Percentiles rank a stretch among this genome's conserved stretches.
These are phyloP conservation scores for Sugiyamaella boreocaroliniensis DNA, from an alignment of 805 yeast genomes.

Conservation along the genomic window DNA sequence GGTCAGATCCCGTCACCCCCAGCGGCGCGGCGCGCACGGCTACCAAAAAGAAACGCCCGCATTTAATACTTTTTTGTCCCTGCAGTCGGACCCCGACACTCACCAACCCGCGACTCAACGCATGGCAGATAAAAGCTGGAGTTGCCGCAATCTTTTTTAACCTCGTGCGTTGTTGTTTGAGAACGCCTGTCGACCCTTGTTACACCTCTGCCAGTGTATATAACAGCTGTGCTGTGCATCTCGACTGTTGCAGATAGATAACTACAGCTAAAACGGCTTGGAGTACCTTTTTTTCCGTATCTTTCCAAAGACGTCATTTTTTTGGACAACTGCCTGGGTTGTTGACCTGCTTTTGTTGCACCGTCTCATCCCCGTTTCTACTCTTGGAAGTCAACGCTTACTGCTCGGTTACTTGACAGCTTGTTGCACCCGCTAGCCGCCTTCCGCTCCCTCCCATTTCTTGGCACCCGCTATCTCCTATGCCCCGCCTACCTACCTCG, in stretches of 20 bases:
- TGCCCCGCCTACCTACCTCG: neutral
- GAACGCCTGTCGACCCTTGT: neutral
- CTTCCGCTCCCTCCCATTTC: too few species aligned
- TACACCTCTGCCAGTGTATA: neutral
- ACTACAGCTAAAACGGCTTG: too few species aligned
- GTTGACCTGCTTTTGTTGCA: too few species aligned
- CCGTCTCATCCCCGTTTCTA: too few species aligned
- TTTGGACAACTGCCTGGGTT: too few species aligned
- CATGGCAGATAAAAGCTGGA: neutral
- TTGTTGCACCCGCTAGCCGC: too few species aligned
- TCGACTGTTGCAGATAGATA: neutral
- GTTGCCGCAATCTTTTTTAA: neutral
- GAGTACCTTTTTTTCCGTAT: too few species aligned
- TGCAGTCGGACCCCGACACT: neutral
- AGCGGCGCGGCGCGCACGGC: neutral
- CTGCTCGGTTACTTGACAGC: too few species aligned
- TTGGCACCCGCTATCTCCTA: neutral
- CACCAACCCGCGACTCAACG: neutral
- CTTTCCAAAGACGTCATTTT: too few species aligned
- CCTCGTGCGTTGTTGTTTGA: neutral
- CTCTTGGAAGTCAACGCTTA: too few species aligned
- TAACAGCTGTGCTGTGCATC: neutral
- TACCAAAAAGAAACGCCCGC: neutral
- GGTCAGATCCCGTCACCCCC: neutral
- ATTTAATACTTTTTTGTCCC: neutral